Conservation (phyloP, 192 early-diverging fungal species). For the Cladochytrium replicatum region DNA sequence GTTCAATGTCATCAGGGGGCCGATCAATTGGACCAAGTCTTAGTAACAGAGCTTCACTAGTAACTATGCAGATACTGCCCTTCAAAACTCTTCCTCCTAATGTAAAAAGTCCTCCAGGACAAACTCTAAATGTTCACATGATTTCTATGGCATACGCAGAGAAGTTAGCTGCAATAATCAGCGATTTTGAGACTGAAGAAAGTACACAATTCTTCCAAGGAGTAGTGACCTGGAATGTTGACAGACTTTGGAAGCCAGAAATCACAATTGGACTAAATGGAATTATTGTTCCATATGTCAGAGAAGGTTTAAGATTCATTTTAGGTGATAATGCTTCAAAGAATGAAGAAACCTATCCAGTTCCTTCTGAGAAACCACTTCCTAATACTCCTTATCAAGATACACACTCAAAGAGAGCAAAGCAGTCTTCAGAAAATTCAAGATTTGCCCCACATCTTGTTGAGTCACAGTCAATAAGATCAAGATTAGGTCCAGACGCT, state of each 20-base stretch:
- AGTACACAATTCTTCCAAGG: slow-evolving; percentile 8
- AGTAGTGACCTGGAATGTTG: slow-evolving; percentile 14
- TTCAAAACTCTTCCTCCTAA: neutral
- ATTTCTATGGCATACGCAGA: slow-evolving; percentile 27
- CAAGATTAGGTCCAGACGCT: neutral
- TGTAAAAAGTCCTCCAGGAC: slow-evolving; percentile 11
- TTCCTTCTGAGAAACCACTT: neutral
- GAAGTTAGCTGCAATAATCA: slow-evolving; percentile 19
- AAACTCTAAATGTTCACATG: slow-evolving; percentile 4
- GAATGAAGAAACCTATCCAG: slow-evolving; percentile 3
- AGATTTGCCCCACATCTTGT: slow-evolving; percentile 8
- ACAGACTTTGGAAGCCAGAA: slow-evolving; percentile 19
- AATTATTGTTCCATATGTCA: slow-evolving; percentile 22
- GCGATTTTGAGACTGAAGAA: slow-evolving; percentile 1
- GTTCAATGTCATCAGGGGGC: slow-evolving; percentile 3
- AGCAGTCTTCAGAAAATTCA: neutral
- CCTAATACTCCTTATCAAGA: neutral
- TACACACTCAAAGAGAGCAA: neutral
- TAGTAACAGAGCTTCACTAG: slow-evolving; percentile 7
- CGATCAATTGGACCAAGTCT: neutral
- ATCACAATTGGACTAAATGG: slow-evolving; percentile 28
- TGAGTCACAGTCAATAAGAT: slow-evolving; percentile 10
- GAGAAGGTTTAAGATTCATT: slow-evolving; percentile 21
- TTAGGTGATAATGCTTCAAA: slow-evolving; percentile 13
- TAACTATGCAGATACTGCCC: neutral